Evolutionary conservation across 192 early-diverging fungal species (phyloP).

Genomic region (Allomyces arbusculus): DNA sequence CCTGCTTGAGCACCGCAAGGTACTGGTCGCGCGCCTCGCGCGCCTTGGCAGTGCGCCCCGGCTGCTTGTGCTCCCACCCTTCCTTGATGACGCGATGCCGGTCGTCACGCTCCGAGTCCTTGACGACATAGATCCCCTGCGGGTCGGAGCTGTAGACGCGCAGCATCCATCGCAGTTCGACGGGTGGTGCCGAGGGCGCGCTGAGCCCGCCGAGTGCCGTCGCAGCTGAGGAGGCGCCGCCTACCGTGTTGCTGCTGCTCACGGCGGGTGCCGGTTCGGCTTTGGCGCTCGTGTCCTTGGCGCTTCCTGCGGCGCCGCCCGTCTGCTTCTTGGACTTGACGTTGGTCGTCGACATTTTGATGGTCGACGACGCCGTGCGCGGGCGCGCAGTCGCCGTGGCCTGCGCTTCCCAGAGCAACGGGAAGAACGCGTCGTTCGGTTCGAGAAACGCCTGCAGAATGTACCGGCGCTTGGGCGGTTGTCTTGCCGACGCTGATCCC

Average conservation of each 20-base stretch:
- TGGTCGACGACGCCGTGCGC: neutral
- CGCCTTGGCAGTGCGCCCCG: constrained; percentile 23
- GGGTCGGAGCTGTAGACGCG: constrained; percentile 25
- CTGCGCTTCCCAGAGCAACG: constrained; percentile 2
- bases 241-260: neutral
- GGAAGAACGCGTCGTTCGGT: neutral
- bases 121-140: constrained; percentile 18
- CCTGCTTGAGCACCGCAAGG: constrained; percentile 6
- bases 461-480: constrained; percentile 7
- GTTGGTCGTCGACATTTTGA: constrained; percentile 9
- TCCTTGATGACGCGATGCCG: constrained; percentile 32
- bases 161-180: constrained; percentile 24
- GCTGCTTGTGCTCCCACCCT: constrained; percentile 26
- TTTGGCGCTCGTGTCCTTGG: constrained; percentile 3
- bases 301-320: neutral
- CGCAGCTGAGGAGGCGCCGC: neutral
- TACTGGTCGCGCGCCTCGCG: constrained; percentile 27
- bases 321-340: constrained; percentile 20
- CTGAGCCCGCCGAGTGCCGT: neutral
- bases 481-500: neutral
- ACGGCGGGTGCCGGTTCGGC: constrained; percentile 2
- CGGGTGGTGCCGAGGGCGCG: neutral
- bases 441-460: constrained; percentile 6
- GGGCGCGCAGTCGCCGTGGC: constrained; percentile 1
- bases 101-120: constrained; percentile 43